phyloP scores from a whole-genome alignment of 2,329 filamentous ascomycete genomes.

The Neofusicoccum laricinum region DNA sequence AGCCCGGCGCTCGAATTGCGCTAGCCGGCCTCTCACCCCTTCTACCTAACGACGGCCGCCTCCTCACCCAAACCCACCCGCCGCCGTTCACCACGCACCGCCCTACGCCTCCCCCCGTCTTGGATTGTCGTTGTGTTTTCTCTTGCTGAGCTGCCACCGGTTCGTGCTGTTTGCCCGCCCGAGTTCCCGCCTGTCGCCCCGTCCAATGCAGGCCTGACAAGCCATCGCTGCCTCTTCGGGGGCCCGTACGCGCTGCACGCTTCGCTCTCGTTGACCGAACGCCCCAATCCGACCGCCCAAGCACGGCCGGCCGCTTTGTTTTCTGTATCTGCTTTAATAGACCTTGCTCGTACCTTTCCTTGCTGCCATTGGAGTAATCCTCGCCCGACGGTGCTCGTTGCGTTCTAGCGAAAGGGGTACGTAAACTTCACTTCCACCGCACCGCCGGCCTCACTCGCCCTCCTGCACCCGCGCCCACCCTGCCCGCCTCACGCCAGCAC shows the following conservation, averaged over 20 bases:
- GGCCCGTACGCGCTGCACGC: constrained; percentile 12
- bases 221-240: constrained; percentile 16
- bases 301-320: constrained; percentile 28
- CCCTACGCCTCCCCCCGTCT: constrained; percentile 6
- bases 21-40: constrained; percentile 10
- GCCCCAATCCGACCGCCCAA: not conserved
- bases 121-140: constrained; percentile 14
- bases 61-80: constrained; percentile 13
- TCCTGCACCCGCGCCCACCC: constrained; percentile 20
- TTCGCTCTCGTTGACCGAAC: constrained; percentile 16
- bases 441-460: constrained; percentile 23
- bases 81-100: constrained; percentile 2
- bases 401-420: constrained; percentile 26
- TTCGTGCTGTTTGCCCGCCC: constrained; percentile 13
- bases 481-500: constrained; percentile 5
- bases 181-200: constrained; percentile 4
- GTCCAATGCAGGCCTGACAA: constrained; percentile 18
- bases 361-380: constrained; percentile 28
- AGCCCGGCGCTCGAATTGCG: constrained; percentile 10
- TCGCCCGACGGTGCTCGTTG: constrained; percentile 21
- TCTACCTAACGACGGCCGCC: constrained; percentile 13
- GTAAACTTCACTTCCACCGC: constrained; percentile 22
- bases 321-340: constrained; percentile 40
- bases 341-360: constrained; percentile 22
- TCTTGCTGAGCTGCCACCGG: not conserved